Percentiles rank a stretch among this genome's conserved stretches.
Conservation (phyloP, 2,329 filamentous ascomycete species). For the Fusarium secorum region DNA sequence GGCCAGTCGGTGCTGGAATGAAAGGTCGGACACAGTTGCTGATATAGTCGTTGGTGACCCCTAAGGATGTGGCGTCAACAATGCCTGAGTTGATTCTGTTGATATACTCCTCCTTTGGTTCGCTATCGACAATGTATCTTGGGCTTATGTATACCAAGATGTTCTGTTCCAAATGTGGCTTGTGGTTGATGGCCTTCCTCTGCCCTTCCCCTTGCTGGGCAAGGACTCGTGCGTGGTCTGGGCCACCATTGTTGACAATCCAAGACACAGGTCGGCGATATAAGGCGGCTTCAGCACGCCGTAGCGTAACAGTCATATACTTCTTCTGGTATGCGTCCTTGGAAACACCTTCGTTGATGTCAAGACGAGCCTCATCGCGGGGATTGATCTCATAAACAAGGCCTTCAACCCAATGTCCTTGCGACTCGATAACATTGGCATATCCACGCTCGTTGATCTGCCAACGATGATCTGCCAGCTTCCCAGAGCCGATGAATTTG, state of each 20-base stretch:
- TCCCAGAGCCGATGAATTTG: slow-evolving; percentile 50
- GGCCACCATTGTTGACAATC: slow-evolving; percentile 50
- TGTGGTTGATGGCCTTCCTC: slow-evolving; percentile 23
- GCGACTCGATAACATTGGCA: slow-evolving; percentile 51
- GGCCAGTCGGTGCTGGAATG: slow-evolving; percentile 41
- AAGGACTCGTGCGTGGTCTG: slow-evolving; percentile 39
- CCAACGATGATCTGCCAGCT: slow-evolving; percentile 52
- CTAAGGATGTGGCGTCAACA: slow-evolving; percentile 47
- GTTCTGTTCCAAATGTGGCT: slow-evolving; percentile 41
- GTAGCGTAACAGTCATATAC: slow-evolving; percentile 46
- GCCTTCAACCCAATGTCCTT: slow-evolving; percentile 50
- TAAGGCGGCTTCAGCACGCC: slow-evolving; percentile 44
- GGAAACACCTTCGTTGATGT: slow-evolving; percentile 52
- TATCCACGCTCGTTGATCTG: slow-evolving; percentile 58
- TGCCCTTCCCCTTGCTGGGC: slow-evolving; percentile 28
- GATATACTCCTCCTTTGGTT: slow-evolving; percentile 51
- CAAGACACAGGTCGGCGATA: slow-evolving; percentile 50
- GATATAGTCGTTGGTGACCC: slow-evolving; percentile 48
- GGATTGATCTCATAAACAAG: slow-evolving; percentile 52
- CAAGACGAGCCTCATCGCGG: slow-evolving; percentile 50
- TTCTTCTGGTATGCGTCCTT: slow-evolving; percentile 51
- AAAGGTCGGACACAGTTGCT: slow-evolving; percentile 49
- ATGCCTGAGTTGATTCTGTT: slow-evolving; percentile 51
- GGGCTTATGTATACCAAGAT: slow-evolving; percentile 53
- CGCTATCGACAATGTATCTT: slow-evolving; percentile 45